phyloP scores from a whole-genome alignment of 176 grass and related monocot genomes.

The Echinochloa phyllopogon region DNA sequence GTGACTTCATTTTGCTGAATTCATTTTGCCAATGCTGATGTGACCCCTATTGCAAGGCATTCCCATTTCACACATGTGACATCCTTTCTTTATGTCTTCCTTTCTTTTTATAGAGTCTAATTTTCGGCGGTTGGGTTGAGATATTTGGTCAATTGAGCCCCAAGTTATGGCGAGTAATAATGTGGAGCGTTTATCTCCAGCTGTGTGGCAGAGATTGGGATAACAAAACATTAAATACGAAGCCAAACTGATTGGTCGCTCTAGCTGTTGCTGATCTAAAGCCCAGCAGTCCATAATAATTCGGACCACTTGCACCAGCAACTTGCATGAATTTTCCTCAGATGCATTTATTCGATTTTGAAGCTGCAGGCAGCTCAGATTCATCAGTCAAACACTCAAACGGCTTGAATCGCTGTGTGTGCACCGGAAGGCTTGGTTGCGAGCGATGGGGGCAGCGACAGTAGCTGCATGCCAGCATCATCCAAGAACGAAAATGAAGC shows the following conservation, averaged over 20 bases:
- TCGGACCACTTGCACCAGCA: conserved; percentile 9
- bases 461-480: neutral
- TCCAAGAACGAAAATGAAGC: too few species aligned
- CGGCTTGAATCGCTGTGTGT: neutral
- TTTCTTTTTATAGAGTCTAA: neutral
- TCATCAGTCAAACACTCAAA: neutral
- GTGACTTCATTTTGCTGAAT: neutral
- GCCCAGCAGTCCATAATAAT: conserved; percentile 30
- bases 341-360: conserved; percentile 1
- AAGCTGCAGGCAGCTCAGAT: neutral
- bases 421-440: neutral
- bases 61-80: neutral
- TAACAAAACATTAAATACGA: conserved; percentile 14
- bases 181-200: neutral
- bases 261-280: neutral
- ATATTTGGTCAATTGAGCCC: neutral
- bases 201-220: neutral
- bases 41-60: neutral
- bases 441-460: neutral
- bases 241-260: neutral
- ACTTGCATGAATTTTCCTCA: neutral
- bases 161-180: neutral
- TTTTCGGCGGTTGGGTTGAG: neutral
- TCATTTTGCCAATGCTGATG: neutral
- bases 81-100: neutral